Evolutionary conservation across 768 basidiomycete genomes (phyloP).

Genomic region (Rhizopogon vinicolor): DNA sequence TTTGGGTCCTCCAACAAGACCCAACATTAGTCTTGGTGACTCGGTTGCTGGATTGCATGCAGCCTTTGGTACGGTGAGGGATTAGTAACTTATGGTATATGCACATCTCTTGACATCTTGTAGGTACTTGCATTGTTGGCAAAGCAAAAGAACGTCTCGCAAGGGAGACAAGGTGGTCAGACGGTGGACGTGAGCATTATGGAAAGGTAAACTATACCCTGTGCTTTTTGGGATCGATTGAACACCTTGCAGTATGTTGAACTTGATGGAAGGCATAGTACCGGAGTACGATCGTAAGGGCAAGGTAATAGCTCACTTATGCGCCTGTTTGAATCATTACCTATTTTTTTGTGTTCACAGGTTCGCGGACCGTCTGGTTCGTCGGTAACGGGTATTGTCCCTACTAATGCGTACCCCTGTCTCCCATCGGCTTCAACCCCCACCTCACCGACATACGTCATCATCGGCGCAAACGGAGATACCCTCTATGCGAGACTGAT

Average conservation of each 20-base stretch:
- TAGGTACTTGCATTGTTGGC: conserved; percentile 61
- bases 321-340: not conserved
- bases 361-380: conserved; percentile 71
- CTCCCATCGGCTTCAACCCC: conserved; percentile 39
- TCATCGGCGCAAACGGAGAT: conserved; percentile 73
- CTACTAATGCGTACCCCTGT: conserved; percentile 72
- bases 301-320: conserved; percentile 34
- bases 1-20: conserved; percentile 60
- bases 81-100: conserved; percentile 6
- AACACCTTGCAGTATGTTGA: conserved; percentile 51
- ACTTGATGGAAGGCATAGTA: conserved; percentile 73
- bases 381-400: conserved; percentile 71
- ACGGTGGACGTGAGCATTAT: conserved; percentile 76
- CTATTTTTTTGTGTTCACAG: conserved; percentile 22
- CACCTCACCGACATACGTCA: conserved; percentile 47
- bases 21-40: conserved; percentile 71
- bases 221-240: not conserved
- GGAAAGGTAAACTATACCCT: conserved; percentile 43
- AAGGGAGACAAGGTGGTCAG: conserved; percentile 33
- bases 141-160: conserved; percentile 29
- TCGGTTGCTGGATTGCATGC: conserved; percentile 70
- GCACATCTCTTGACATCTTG: not conserved
- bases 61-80: conserved; percentile 61
- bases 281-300: conserved; percentile 72
- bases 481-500: conserved; percentile 66